These are phyloP conservation scores for Acidiella bohemica DNA, from an alignment of 495 filamentous ascomycete genomes.

Conservation along the genomic window DNA sequence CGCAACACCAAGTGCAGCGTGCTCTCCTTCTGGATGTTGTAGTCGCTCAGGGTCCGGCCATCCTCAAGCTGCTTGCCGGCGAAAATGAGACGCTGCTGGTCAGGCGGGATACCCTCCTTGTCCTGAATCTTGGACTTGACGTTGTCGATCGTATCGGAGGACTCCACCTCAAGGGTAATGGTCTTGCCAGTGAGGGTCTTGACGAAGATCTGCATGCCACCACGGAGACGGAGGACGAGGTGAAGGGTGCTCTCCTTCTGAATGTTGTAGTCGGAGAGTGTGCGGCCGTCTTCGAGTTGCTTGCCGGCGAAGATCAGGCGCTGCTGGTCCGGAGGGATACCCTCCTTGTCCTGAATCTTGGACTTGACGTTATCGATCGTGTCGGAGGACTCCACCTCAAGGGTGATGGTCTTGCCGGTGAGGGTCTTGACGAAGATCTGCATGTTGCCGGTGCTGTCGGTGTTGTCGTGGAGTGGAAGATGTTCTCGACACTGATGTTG, in stretches of 20 bases:
- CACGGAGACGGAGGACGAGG: constrained; percentile 90
- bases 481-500: too few relatives aligned
- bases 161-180: constrained; percentile 96
- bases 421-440: constrained; percentile 67
- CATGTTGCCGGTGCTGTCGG: constrained; percentile 39
- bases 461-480: too few relatives aligned
- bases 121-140: constrained; percentile 74
- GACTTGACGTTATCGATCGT: constrained; percentile 98
- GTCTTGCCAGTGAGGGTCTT: constrained; percentile 80
- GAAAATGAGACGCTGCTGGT: constrained; percentile 65
- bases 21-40: constrained; percentile 63
- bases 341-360: constrained; percentile 99
- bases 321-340: constrained; percentile 95
- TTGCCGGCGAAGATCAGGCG: constrained; percentile 97
- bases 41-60: constrained; percentile 56
- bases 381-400: constrained; percentile 95
- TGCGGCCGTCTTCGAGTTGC: constrained; percentile 94
- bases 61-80: constrained; percentile 62
- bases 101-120: constrained; percentile 65
- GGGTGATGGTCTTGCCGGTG: constrained; percentile 98
- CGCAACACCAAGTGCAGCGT: constrained; percentile 58
- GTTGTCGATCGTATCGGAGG: constrained; percentile 91
- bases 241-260: constrained; percentile 97
- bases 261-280: constrained; percentile 94
- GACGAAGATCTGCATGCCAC: constrained; percentile 91